Conservation (phyloP, 2,329 filamentous ascomycete genomes). For the Apiospora arundinis region DNA sequence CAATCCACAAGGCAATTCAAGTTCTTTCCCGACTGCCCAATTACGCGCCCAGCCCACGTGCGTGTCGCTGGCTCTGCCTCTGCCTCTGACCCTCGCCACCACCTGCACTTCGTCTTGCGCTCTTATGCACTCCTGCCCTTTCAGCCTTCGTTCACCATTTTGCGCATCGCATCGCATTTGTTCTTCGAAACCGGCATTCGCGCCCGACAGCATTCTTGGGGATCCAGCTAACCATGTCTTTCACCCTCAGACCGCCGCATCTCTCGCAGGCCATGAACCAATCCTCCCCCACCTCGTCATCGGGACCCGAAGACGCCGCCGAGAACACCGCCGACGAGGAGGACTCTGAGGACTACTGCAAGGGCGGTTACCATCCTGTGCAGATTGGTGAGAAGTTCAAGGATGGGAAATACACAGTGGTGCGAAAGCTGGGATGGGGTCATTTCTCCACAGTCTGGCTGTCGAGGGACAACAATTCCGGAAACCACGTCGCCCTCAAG, state of each 20-base stretch:
- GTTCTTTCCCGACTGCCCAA: constrained; percentile 23
- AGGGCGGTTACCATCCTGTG: constrained; percentile 97
- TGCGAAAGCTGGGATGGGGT: constrained; percentile 96
- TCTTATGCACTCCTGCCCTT: not conserved
- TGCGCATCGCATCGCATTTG: not conserved
- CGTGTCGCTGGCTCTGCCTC: constrained; percentile 15
- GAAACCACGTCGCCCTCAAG: constrained; percentile 96
- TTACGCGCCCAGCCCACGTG: constrained; percentile 27
- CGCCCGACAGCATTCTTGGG: not conserved
- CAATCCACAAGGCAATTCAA: not conserved
- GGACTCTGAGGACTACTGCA: constrained; percentile 99
- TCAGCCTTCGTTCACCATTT: not conserved
- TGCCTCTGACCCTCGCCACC: constrained; percentile 6
- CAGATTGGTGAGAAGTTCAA: constrained; percentile 96
- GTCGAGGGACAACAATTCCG: constrained; percentile 81
- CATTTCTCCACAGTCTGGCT: constrained; percentile 98
- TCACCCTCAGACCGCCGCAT: constrained; percentile 57
- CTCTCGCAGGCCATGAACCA: constrained; percentile 64
- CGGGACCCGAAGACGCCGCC: constrained; percentile 80
- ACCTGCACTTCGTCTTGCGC: constrained; percentile 17
- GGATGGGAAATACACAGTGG: constrained; percentile 93
- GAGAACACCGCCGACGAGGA: constrained; percentile 98
- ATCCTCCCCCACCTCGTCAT: constrained; percentile 77
- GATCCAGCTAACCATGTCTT: constrained; percentile 37
- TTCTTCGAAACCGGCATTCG: not conserved